These are phyloP conservation scores for Dittrichia graveolens DNA, from an alignment of 129 eudicot genomes.

Conservation along the genomic window DNA sequence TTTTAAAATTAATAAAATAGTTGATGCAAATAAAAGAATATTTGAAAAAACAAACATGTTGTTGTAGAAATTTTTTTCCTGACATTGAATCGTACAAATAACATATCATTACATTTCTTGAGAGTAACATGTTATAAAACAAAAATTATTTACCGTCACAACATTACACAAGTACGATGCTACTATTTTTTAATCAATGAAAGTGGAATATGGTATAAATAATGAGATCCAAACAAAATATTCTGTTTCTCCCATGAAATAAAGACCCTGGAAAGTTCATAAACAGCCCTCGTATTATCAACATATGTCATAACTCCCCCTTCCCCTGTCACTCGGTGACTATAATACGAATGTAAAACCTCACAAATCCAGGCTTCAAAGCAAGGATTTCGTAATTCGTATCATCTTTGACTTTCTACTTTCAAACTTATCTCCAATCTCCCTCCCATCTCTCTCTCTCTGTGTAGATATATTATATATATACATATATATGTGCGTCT, in stretches of 20 bases:
- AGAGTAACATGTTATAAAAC: no score
- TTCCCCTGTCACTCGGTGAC: constrained; percentile 15
- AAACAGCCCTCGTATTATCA: constrained; percentile 15
- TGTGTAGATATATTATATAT: no score
- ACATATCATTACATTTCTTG: no score
- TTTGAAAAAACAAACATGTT: no score
- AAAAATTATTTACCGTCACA: no score
- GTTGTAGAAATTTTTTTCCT: no score
- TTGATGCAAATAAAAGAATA: no score
- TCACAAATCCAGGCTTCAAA: constrained; percentile 32
- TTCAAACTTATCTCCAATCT: neutral
- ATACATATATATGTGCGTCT: neutral
- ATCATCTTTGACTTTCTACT: constrained; percentile 6
- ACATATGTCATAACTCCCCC: neutral
- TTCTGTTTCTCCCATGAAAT: constrained; percentile 18
- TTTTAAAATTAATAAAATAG: no score
- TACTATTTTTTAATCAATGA: no score
- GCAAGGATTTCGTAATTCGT: constrained; percentile 27
- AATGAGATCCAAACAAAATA: constrained; percentile 36
- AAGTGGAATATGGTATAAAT: constrained; percentile 13
- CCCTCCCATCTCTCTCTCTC: neutral
- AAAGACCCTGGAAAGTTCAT: neutral
- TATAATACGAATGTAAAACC: constrained; percentile 19
- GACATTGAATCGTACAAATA: no score
- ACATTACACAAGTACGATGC: no score